Evolutionary conservation across 1,284 basidiomycete species (phyloP), one percentile per base, ranked within the genome.

Genomic region (Heterobasidion parviporum): DNA sequence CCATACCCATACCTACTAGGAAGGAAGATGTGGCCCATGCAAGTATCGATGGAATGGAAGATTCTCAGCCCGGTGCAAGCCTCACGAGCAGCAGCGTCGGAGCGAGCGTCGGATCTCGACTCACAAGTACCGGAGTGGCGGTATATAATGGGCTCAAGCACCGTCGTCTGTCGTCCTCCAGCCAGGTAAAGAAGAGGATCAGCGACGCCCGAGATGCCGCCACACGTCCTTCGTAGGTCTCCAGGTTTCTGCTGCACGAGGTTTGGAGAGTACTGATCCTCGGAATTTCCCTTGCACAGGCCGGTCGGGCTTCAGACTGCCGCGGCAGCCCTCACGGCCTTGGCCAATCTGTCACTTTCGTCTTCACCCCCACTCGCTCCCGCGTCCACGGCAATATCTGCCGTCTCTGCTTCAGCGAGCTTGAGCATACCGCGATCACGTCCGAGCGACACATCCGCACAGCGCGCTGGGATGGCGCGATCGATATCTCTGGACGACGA

Each of bases 181-280:
- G 85, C 14, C 83, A 85, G 69, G 74, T 79, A 10, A 80, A 80
- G 65, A 76, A 86, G 62, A 75, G 87, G 57, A 67, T 87, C 62
- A 88, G 85, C 67, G 87, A 90, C 67, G 87, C 87, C 43, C 75
- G 85, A 54, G 87, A 89, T 68, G 87, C 87, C 46, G 83, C 82
- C 52, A 74, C 74, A 58, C 75, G 87, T 60, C 86, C 85, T 57
- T 80, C 78, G 85, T 89, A 69, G 73, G 84, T 85, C 60, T 59
- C 58, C 59, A 50, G 50, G 8, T 48, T 47, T 52, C 59, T 53
- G 53, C 51, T 56, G 46, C 56, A 50, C 41, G 26, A n/a, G 20
- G 64, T 20, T 60, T 12, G 12, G 41, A 16, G 18, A n/a, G 12
- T 14, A 7, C 14, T 41, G 45, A n/a, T 33, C 60, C 20, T 56